Evolutionary conservation across 306 rosid genomes (phyloP), one percentile per base, ranked within the genome.

Genomic region (Boehmeria nivea): DNA sequence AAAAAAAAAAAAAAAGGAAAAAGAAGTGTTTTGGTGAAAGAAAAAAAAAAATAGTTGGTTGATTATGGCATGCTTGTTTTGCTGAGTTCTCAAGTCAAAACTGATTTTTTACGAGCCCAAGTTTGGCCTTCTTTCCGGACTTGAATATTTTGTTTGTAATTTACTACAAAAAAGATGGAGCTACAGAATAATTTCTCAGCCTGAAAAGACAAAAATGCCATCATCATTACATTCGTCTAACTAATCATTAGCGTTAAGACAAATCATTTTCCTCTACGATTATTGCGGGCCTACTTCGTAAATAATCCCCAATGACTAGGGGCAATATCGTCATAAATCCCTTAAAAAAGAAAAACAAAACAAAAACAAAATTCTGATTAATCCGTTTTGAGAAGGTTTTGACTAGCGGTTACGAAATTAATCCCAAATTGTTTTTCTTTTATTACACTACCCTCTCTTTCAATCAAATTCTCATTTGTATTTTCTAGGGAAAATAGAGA

Each of bases 291-390:
- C n/a, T n/a, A n/a, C n/a, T n/a, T n/a, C n/a, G n/a, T 13, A 26
- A 21, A 25, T 51, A 12, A n/a, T 20, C 22, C 13, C 6, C 11
- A 25, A 25, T 59, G 12, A 0, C 0, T 3, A 3, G 15, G 55
- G 72, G 43, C 6, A 44, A 34, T 25, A 23, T 12, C 16, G 62
- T 60, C 57, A 39, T 56, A 58, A 31, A 31, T 10, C 12, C 1
- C 3, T 4, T 2, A 38, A 1, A 34, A 21, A 56, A 8, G 0
- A 39, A 13, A 53, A 53, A n/a, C 0, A 6, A 53, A 33, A n/a
- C n/a, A n/a, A 4, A 34, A 31, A 34, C 19, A 13, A 2, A 0
- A 12, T 7, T 1, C 4, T 1, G 0, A 28, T 5, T 2, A 2
- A 40, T 1, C 28, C 52, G 9, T 25, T 34, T 31, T 17, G 19